A percentile compares a stretch with the other conserved stretches of the same genome.
These are phyloP conservation scores for Kingdonia uniflora DNA, from an alignment of 164 flowering plant genomes.

Conservation along the genomic window DNA sequence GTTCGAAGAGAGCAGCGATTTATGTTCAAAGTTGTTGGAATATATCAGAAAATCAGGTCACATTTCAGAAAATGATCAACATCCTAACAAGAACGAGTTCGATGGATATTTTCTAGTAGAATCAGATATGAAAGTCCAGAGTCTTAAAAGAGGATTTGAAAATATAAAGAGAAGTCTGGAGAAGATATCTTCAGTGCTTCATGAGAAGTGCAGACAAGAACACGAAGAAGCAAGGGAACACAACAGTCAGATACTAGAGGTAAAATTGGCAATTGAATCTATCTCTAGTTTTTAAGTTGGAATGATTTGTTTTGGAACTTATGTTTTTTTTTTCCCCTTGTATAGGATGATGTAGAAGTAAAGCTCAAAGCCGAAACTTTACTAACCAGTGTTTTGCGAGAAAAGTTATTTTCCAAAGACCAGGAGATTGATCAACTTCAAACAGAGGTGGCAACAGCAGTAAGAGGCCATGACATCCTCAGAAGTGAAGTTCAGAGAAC, in stretches of 20 bases:
- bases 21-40: constrained; percentile 53
- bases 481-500: constrained; percentile 65
- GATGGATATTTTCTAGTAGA: constrained; percentile 66
- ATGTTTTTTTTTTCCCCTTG: too few species aligned
- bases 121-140: constrained; percentile 68
- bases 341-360: constrained; percentile 31
- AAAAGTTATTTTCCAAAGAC: constrained; percentile 67
- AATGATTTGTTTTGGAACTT: too few species aligned
- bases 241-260: constrained; percentile 27
- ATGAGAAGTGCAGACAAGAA: constrained; percentile 39
- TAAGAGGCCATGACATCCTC: constrained; percentile 68
- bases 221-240: constrained; percentile 11
- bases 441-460: constrained; percentile 80
- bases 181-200: constrained; percentile 36
- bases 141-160: constrained; percentile 57
- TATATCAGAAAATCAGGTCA: constrained; percentile 35
- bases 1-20: constrained; percentile 39
- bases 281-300: too few species aligned
- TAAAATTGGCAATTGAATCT: constrained; percentile 7
- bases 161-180: constrained; percentile 54
- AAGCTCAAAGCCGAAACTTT: constrained; percentile 73
- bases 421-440: constrained; percentile 72
- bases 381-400: constrained; percentile 55
- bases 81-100: constrained; percentile 22
- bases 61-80: constrained; percentile 15